Evolutionary conservation across 179 eudicot genomes (phyloP), one percentile per base, ranked within the genome.

Genomic region (Amaranthus tricolor): DNA sequence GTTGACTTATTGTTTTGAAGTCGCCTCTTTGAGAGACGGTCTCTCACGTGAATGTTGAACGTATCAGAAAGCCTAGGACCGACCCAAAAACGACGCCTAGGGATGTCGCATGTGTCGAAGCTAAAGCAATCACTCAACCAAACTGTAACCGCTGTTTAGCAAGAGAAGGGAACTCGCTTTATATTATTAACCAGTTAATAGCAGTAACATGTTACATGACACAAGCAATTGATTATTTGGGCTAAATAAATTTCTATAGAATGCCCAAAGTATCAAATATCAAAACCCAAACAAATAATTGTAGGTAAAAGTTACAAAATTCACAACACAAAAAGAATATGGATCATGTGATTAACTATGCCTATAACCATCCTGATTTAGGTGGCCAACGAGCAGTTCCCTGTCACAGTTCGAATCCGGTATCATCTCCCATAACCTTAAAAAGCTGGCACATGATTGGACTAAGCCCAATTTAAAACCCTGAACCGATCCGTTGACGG

Each of bases 351-450:
- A 20, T 62, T 71, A 24, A 58, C 5, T 56, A 57, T 50, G 66
- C 45, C 68, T 50, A 48, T 21, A 71, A 55, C 43, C 76, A 58
- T 68, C 48, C 40, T 52, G 56, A 68, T 12, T 64, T 64, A 6
- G 21, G 21, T 5, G 52, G 17, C 11, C 21, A 6, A 21, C 6
- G 43, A 19, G 19, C n/a, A 10, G 9, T 21, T 51, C 12, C 51
- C n/a, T 0, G 58, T 21, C 9, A 48, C 54, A 48, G 16, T 10
- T 13, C 11, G 40, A 9, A 6, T 68, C 44, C 17, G 6, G 31
- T n/a, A n/a, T n/a, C 71, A 67, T 19, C 16, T 16, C 56, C 56
- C 19, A 62, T 6, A 65, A 47, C 13, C 69, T 12, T 54, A 16
- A 57, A 57, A 4, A 14, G n/a, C 59, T 55, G 19, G 61, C 1